phyloP scores from a whole-genome alignment of 1,284 basidiomycete species.

The Ustilago cynodontis region DNA sequence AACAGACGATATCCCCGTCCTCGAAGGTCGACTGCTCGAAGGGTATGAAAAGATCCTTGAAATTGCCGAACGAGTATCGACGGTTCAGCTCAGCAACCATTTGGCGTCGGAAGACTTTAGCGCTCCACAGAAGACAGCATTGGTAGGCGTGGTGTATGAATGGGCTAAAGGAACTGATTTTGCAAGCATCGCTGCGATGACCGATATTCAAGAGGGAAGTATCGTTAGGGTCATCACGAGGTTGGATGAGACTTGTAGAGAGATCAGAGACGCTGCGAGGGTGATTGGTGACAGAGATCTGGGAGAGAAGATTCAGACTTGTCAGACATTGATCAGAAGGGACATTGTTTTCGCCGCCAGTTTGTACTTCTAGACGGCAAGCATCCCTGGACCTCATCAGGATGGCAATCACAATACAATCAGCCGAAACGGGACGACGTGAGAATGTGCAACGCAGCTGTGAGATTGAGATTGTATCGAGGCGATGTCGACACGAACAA shows the following conservation, averaged over 20 bases:
- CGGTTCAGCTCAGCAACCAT: conserved; percentile 80
- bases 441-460: background rate
- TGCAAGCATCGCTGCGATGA: conserved; percentile 89
- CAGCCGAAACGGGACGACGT: too few relatives aligned
- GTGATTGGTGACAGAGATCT: conserved; percentile 96
- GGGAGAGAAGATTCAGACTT: conserved; percentile 97
- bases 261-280: conserved; percentile 94
- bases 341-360: conserved; percentile 68
- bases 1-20: conserved; percentile 84
- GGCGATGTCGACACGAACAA: background rate
- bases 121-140: conserved; percentile 72
- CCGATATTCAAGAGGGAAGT: conserved; percentile 95
- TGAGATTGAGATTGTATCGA: background rate
- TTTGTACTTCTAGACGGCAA: conserved; percentile 56
- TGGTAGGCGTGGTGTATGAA: conserved; percentile 96
- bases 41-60: conserved; percentile 83
- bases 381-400: too few relatives aligned
- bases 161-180: conserved; percentile 99
- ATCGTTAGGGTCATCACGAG: conserved; percentile 96
- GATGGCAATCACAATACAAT: too few relatives aligned
- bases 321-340: conserved; percentile 82
- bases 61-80: conserved; percentile 85
- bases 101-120: conserved; percentile 71
- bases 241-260: conserved; percentile 95
- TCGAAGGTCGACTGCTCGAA: conserved; percentile 79